phyloP scores from a whole-genome alignment of 306 rosid genomes.

The cucumber (Cucumis sativus) region DNA sequence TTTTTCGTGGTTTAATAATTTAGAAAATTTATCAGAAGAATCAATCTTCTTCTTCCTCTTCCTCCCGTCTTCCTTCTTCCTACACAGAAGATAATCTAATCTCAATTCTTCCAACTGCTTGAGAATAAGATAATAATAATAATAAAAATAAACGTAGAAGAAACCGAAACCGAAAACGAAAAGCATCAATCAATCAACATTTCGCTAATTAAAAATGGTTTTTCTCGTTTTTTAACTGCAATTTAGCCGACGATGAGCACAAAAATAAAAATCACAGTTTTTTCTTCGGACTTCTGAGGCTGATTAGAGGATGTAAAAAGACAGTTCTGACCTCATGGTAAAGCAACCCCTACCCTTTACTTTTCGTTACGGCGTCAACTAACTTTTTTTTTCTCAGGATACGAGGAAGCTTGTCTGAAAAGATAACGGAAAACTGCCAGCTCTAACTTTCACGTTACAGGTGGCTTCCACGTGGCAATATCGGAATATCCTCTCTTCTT shows the following conservation, averaged over 20 bases:
- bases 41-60: neutral
- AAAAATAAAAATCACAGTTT: neutral
- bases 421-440: neutral
- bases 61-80: neutral
- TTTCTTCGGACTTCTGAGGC: neutral
- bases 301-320: neutral
- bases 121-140: neutral
- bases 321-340: neutral
- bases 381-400: neutral
- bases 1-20: neutral
- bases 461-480: neutral
- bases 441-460: neutral
- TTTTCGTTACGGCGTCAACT: neutral
- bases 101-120: neutral
- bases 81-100: neutral
- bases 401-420: neutral
- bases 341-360: neutral
- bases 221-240: conserved; percentile 11
- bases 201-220: conserved; percentile 12
- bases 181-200: neutral
- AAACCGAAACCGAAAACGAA: too few relatives aligned
- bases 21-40: conserved; percentile 23
- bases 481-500: neutral
- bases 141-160: neutral
- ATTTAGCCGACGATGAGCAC: neutral